phyloP scores from a whole-genome alignment of 176 grass and related monocot genomes.

The Dendrocalamus sinicus region DNA sequence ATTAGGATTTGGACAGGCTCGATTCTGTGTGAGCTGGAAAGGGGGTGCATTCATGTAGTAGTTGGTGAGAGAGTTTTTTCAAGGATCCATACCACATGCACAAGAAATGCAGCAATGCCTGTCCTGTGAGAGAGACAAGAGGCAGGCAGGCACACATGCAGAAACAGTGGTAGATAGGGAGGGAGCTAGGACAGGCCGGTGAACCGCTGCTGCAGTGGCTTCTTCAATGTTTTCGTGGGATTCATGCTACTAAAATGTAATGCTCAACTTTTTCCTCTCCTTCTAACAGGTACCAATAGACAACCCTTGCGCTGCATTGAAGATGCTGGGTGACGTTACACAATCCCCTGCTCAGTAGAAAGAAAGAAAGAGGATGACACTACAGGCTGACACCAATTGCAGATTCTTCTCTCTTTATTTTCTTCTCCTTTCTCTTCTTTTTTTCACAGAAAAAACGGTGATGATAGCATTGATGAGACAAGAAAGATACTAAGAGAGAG shows the following conservation, averaged over 20 bases:
- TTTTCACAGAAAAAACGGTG: slow-evolving; percentile 10
- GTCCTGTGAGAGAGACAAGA: neutral
- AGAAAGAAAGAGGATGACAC: slow-evolving; percentile 40
- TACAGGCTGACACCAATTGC: slow-evolving; percentile 27
- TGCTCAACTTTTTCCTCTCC: slow-evolving; percentile 2
- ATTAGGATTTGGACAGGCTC: slow-evolving; percentile 11
- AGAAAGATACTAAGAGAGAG: slow-evolving; percentile 16
- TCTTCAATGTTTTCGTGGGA: slow-evolving; percentile 36
- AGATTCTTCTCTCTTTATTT: slow-evolving; percentile 26
- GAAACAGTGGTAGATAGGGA: slow-evolving; percentile 15
- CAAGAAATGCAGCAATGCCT: neutral
- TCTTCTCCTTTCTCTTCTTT: neutral
- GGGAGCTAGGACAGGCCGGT: neutral
- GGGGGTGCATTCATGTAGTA: slow-evolving; percentile 34
- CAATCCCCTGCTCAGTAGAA: slow-evolving; percentile 57
- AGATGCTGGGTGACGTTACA: slow-evolving; percentile 79
- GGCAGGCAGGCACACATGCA: slow-evolving; percentile 26
- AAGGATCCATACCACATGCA: slow-evolving; percentile 15
- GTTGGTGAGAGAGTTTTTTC: slow-evolving; percentile 39
- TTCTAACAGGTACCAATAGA: slow-evolving; percentile 81
- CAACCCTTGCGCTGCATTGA: slow-evolving; percentile 85
- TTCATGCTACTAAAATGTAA: slow-evolving; percentile 29
- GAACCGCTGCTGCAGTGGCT: neutral
- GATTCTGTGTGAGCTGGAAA: slow-evolving; percentile 46
- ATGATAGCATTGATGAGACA: slow-evolving; percentile 38